Evolutionary conservation across 2,329 filamentous ascomycete genomes (phyloP).

Genomic region (Penicillium sp.): DNA sequence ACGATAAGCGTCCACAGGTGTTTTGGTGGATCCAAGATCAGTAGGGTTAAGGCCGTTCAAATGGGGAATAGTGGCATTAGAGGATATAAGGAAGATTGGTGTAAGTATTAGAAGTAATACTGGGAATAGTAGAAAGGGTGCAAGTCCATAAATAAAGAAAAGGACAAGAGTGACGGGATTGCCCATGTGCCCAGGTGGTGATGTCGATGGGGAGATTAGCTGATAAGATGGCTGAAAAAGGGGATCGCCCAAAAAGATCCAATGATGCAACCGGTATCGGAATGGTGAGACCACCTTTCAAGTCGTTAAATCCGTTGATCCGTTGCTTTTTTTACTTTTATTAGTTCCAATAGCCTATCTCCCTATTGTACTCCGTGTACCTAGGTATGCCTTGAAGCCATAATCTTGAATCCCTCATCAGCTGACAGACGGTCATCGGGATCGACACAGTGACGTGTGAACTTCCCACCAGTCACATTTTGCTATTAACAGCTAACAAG

Average conservation of each 20-base stretch:
- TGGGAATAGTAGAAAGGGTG: not conserved
- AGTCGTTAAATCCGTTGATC: not conserved
- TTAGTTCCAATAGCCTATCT: not conserved
- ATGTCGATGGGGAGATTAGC: slow-evolving; percentile 5
- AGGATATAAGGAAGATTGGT: not conserved
- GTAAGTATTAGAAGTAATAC: not conserved
- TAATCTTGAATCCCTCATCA: not conserved
- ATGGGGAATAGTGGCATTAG: not conserved
- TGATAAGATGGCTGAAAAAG: slow-evolving; percentile 2
- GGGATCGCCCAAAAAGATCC: slow-evolving; percentile 12
- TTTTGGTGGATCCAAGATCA: not conserved
- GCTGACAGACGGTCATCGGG: slow-evolving; percentile 37
- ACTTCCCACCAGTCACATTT: not conserved
- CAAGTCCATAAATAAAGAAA: not conserved
- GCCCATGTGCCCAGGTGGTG: not conserved
- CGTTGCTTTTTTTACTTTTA: not conserved
- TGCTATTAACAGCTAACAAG: not conserved
- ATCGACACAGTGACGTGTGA: slow-evolving; percentile 24
- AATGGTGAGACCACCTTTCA: slow-evolving; percentile 7
- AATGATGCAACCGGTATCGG: slow-evolving; percentile 20
- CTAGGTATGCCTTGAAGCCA: not conserved
- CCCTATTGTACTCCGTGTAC: no score
- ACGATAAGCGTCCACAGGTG: not conserved
- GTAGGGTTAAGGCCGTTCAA: not conserved
- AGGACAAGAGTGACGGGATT: not conserved